These are phyloP conservation scores for Leccinum imitatum DNA, from an alignment of 768 basidiomycete species.

Conservation along the genomic window DNA sequence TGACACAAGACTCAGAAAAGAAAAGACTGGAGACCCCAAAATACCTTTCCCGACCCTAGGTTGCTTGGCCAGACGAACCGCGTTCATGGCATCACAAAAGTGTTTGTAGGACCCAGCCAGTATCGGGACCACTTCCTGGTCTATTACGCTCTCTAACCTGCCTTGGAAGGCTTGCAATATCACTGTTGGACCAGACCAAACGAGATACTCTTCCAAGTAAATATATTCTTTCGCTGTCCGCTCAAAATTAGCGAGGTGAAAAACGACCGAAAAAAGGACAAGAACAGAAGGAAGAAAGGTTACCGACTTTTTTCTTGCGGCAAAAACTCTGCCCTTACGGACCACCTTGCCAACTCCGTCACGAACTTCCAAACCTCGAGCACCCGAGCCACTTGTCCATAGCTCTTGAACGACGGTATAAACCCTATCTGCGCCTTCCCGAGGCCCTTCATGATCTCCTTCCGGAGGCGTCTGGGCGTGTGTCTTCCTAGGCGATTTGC, in stretches of 20 bases:
- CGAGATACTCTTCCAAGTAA: conserved; percentile 11
- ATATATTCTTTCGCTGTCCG: background rate
- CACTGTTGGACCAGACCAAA: conserved; percentile 13
- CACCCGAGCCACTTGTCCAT: background rate
- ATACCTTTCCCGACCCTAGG: background rate
- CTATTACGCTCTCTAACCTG: conserved; percentile 1
- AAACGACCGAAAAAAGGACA: background rate
- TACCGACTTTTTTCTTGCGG: conserved; percentile 6
- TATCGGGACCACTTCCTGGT: conserved; percentile 11
- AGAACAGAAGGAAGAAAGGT: background rate
- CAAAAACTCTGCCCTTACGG: background rate
- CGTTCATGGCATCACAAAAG: conserved; percentile 7
- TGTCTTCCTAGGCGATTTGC: conserved; percentile 9
- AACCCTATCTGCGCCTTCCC: conserved; percentile 5
- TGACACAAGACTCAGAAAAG: background rate
- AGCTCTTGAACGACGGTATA: conserved; percentile 6
- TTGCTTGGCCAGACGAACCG: background rate
- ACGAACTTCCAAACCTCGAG: conserved; percentile 12
- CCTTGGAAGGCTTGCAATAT: conserved; percentile 16
- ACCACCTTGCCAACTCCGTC: conserved; percentile 11
- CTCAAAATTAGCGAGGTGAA: background rate
- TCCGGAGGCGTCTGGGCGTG: conserved; percentile 5
- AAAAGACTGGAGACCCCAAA: background rate
- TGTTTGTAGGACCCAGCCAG: conserved; percentile 8
- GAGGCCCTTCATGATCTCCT: conserved; percentile 2